Conservation (phyloP, 2,329 filamentous ascomycete species). For the Botrytis pseudocinerea region DNA sequence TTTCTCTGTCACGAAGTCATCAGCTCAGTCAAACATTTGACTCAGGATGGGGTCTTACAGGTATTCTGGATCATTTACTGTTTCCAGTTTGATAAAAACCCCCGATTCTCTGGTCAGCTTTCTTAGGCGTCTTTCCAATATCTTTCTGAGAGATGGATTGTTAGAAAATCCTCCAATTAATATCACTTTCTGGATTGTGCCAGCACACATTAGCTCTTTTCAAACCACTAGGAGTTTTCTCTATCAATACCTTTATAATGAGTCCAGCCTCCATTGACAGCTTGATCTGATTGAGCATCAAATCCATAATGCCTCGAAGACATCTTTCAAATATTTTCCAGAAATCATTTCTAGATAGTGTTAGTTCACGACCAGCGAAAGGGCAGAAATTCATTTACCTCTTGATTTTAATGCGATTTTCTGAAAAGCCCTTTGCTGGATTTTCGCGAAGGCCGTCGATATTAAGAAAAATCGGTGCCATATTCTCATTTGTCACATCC, state of each 20-base stretch:
- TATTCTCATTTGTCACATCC: not conserved
- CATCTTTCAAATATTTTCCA: conserved; percentile 2
- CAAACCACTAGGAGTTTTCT: not conserved
- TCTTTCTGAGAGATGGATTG: conserved; percentile 4
- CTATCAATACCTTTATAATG: not conserved
- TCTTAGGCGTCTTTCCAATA: not conserved
- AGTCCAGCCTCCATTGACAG: not conserved
- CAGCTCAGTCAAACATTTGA: not conserved
- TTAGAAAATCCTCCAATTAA: conserved; percentile 15
- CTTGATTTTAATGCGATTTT: not conserved
- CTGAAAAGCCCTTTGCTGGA: not conserved
- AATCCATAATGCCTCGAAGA: not conserved
- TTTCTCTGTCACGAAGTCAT: not conserved
- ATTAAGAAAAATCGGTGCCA: not conserved
- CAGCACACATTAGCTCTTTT: not conserved
- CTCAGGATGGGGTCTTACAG: not conserved
- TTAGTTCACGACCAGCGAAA: not conserved
- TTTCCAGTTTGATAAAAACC: not conserved
- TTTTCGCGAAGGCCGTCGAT: not conserved
- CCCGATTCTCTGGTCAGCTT: not conserved
- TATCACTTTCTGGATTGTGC: not conserved
- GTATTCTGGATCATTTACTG: not conserved
- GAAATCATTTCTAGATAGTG: not conserved
- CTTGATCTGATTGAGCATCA: conserved; percentile 18
- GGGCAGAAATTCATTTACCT: not conserved